Conservation (phyloP, 257 asterid genomes). For the Verbena officinalis region DNA sequence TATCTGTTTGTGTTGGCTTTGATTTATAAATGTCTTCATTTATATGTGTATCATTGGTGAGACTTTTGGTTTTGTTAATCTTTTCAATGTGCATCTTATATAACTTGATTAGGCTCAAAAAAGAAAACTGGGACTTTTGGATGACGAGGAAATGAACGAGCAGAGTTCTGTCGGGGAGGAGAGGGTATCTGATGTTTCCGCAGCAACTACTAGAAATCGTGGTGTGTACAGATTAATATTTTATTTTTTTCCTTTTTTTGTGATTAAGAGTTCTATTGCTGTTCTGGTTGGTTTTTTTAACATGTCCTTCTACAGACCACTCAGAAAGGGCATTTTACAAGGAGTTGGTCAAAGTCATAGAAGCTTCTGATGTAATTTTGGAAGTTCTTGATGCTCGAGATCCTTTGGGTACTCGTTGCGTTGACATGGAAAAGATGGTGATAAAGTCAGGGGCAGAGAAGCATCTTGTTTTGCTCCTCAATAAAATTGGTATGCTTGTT, state of each 20-base stretch:
- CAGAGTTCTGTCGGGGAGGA: slow-evolving; percentile 40
- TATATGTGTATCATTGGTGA: not conserved
- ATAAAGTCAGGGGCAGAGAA: slow-evolving; percentile 74
- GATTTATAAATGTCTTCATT: not conserved
- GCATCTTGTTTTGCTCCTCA: slow-evolving; percentile 83
- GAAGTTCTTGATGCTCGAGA: slow-evolving; percentile 99
- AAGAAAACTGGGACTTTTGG: slow-evolving; percentile 77
- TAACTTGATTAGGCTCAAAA: slow-evolving; percentile 54
- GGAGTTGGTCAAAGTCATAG: slow-evolving; percentile 90
- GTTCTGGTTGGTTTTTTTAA: slow-evolving; percentile 1
- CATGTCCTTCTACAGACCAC: slow-evolving; percentile 44
- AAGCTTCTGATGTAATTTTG: slow-evolving; percentile 91
- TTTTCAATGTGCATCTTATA: not conserved
- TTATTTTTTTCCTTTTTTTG: not conserved
- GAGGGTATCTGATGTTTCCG: slow-evolving; percentile 32
- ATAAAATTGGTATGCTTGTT: slow-evolving; percentile 72
- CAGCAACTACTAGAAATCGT: slow-evolving; percentile 35
- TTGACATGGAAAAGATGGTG: slow-evolving; percentile 94
- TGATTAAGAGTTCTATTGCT: not conserved
- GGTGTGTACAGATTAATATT: slow-evolving; percentile 46
- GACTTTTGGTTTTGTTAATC: not conserved
- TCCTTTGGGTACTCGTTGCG: slow-evolving; percentile 91
- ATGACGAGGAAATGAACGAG: slow-evolving; percentile 56
- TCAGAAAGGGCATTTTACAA: slow-evolving; percentile 84
- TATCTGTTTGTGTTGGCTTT: no score